phyloP scores from a whole-genome alignment of 2,329 filamentous ascomycete species.

The Stachybotrys chartarum region DNA sequence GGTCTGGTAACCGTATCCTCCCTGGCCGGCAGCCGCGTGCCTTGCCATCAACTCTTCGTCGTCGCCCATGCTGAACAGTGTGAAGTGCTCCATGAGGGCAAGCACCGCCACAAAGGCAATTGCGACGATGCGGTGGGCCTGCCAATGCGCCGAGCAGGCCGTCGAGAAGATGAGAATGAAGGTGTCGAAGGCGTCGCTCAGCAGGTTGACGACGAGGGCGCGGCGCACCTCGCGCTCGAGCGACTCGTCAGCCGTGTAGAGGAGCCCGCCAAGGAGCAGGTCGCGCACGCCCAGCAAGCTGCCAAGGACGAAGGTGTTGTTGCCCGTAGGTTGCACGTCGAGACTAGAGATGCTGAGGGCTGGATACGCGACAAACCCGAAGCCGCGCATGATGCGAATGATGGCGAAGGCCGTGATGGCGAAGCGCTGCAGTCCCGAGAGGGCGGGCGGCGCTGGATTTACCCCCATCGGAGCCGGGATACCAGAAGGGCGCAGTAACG shows the following conservation, averaged over 20 bases:
- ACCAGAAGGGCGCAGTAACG: background rate
- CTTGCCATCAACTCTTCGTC: conserved; percentile 12
- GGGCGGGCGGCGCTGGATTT: background rate
- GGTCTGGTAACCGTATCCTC: conserved; percentile 9
- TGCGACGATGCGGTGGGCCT: conserved; percentile 16
- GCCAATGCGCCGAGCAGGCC: conserved; percentile 20
- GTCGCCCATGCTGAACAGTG: conserved; percentile 23
- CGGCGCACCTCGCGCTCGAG: conserved; percentile 18
- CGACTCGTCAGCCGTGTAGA: conserved; percentile 16
- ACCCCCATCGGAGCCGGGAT: too few species aligned
- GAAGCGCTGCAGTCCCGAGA: background rate
- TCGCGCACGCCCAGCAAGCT: conserved; percentile 23
- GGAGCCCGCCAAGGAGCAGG: conserved; percentile 19
- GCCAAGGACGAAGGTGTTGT: conserved; percentile 18
- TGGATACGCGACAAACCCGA: conserved; percentile 3
- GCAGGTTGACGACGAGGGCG: conserved; percentile 20
- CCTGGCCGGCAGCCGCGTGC: background rate
- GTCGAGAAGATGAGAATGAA: conserved; percentile 26
- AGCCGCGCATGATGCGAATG: conserved; percentile 2
- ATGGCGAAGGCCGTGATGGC: background rate
- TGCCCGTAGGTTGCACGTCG: conserved; percentile 16
- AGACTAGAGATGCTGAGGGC: conserved; percentile 19
- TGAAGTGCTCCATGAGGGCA: conserved; percentile 23
- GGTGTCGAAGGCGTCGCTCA: conserved; percentile 25
- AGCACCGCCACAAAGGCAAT: conserved; percentile 21